phyloP scores from a whole-genome alignment of 2,329 filamentous ascomycete species.

The Torrubiellomyces zombiae region DNA sequence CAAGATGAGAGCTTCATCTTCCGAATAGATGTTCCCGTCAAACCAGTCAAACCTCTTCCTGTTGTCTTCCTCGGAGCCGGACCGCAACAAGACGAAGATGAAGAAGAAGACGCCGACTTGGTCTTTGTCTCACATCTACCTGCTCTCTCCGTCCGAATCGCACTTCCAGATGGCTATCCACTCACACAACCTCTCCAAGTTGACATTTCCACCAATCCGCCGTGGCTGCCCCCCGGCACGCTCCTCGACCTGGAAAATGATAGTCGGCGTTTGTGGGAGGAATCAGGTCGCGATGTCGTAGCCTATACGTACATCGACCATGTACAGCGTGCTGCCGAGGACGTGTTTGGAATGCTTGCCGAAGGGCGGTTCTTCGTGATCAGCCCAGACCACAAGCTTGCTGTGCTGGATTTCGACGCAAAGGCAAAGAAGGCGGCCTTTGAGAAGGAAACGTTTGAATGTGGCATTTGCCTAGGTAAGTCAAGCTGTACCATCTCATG shows the following conservation, averaged over 20 bases:
- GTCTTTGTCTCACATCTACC: constrained; percentile 41
- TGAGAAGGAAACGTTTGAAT: constrained; percentile 71
- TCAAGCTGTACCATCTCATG: no score
- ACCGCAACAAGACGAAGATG: constrained; percentile 1
- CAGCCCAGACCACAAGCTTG: constrained; percentile 43
- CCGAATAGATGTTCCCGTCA: constrained; percentile 40
- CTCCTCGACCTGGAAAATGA: constrained; percentile 34
- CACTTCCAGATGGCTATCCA: constrained; percentile 43
- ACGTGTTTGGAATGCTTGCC: constrained; percentile 41
- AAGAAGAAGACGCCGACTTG: constrained; percentile 20
- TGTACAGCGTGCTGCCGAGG: constrained; percentile 39
- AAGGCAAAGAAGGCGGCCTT: constrained; percentile 60
- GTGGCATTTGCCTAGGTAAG: constrained; percentile 61
- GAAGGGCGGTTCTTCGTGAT: constrained; percentile 32
- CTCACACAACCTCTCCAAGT: constrained; percentile 31
- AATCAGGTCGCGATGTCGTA: constrained; percentile 40
- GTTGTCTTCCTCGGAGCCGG: constrained; percentile 37
- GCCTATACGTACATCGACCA: constrained; percentile 49
- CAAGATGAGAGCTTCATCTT: constrained; percentile 23
- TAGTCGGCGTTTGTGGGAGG: constrained; percentile 41
- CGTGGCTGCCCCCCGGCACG: constrained; percentile 36
- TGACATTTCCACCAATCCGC: constrained; percentile 33
- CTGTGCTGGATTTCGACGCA: constrained; percentile 63
- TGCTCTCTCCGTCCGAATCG: constrained; percentile 34
- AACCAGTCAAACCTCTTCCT: constrained; percentile 34